phyloP scores from a whole-genome alignment of 768 basidiomycete species.

The Boletus rex-veris region DNA sequence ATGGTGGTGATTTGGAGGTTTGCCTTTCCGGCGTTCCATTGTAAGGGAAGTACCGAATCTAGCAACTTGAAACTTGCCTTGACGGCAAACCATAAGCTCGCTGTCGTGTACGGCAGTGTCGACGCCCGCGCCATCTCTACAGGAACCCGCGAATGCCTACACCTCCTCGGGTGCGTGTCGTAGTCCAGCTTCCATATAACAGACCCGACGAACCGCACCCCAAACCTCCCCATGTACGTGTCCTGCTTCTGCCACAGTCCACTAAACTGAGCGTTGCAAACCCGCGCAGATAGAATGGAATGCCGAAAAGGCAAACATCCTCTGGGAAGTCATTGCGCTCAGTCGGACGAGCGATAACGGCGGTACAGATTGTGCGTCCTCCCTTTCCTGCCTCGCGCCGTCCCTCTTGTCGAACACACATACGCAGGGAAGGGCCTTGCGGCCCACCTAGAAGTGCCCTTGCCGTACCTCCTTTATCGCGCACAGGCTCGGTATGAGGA shows the following conservation, averaged over 20 bases:
- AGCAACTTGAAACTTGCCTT: constrained; percentile 1
- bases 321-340: constrained; percentile 85
- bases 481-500: constrained; percentile 83
- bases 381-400: background rate
- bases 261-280: constrained; percentile 10
- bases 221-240: constrained; percentile 70
- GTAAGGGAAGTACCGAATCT: constrained; percentile 3
- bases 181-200: constrained; percentile 76
- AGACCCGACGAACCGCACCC: constrained; percentile 63
- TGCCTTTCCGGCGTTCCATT: background rate
- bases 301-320: constrained; percentile 73
- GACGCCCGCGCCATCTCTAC: background rate
- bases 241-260: background rate
- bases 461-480: constrained; percentile 82
- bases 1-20: constrained; percentile 1
- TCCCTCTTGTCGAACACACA: background rate
- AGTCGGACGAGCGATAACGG: constrained; percentile 70
- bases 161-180: constrained; percentile 54
- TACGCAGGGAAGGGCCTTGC: constrained; percentile 78
- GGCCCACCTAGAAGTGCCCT: constrained; percentile 71
- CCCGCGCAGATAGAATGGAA: constrained; percentile 75
- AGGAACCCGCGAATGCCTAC: constrained; percentile 18
- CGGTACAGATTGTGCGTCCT: constrained; percentile 71
- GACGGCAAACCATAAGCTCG: background rate
- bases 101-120: background rate